A percentile compares a stretch with the other conserved stretches of the same genome.
phyloP scores from a whole-genome alignment of 2,329 filamentous ascomycete genomes.

The Cordyceps fumosorosea region DNA sequence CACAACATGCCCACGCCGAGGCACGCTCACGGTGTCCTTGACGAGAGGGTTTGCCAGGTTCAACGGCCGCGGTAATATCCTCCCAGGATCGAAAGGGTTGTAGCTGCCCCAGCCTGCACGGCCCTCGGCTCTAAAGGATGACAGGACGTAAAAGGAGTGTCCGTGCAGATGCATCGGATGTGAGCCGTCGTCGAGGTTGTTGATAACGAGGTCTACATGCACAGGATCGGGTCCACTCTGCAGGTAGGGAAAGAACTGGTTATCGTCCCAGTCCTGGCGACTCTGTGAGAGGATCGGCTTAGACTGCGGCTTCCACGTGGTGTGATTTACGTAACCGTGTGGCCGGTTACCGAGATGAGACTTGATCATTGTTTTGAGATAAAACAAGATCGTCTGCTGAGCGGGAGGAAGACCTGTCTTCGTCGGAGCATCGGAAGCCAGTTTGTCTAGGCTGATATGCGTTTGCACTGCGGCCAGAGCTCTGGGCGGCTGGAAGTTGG shows the following conservation, averaged over 20 bases:
- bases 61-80: not conserved
- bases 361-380: constrained; percentile 20
- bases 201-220: constrained; percentile 24
- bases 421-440: not conserved
- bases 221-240: constrained; percentile 10
- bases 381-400: constrained; percentile 19
- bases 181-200: constrained; percentile 27
- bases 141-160: constrained; percentile 42
- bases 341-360: constrained; percentile 19
- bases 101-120: constrained; percentile 21
- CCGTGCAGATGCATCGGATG: constrained; percentile 48
- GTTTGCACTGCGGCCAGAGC: not conserved
- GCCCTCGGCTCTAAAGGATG: constrained; percentile 17
- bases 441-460: not conserved
- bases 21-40: constrained; percentile 36
- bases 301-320: constrained; percentile 19
- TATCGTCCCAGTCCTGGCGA: constrained; percentile 18
- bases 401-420: constrained; percentile 10
- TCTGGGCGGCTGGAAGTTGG: not conserved
- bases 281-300: constrained; percentile 17
- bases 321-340: constrained; percentile 22
- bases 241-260: constrained; percentile 20
- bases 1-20: constrained; percentile 21
- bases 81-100: constrained; percentile 18
- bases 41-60: constrained; percentile 18